phyloP scores from a whole-genome alignment of 305 asterid genomes.

The Ajuga reptans region DNA sequence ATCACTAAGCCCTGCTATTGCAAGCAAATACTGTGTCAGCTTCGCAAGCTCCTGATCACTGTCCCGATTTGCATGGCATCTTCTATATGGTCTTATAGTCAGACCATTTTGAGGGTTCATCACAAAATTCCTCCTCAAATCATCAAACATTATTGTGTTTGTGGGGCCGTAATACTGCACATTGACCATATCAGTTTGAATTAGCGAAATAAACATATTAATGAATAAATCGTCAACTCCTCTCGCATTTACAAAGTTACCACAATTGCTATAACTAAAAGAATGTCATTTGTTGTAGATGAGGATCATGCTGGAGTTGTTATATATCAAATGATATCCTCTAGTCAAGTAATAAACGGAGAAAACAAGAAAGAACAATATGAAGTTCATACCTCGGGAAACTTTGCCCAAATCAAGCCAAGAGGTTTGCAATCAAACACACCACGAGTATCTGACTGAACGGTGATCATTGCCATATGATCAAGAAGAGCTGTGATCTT shows the following conservation, averaged over 20 bases:
- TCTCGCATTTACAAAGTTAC: not conserved
- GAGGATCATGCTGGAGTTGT: no score
- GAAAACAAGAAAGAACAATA: not conserved
- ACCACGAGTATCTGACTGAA: slow-evolving; percentile 73
- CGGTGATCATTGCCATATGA: slow-evolving; percentile 85
- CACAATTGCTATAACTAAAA: not conserved
- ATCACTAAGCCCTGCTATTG: slow-evolving; percentile 77
- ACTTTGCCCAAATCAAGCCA: slow-evolving; percentile 86
- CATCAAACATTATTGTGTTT: slow-evolving; percentile 94
- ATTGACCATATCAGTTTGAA: slow-evolving; percentile 7
- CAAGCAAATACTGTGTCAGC: slow-evolving; percentile 80
- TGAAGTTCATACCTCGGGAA: slow-evolving; percentile 54
- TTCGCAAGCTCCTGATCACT: slow-evolving; percentile 77
- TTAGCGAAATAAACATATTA: not conserved
- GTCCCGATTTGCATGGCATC: slow-evolving; percentile 66
- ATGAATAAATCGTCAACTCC: not conserved
- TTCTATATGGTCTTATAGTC: slow-evolving; percentile 70
- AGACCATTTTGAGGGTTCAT: slow-evolving; percentile 94
- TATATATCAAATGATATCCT: no score
- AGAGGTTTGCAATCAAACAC: slow-evolving; percentile 91
- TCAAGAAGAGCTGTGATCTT: slow-evolving; percentile 89
- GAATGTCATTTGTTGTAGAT: not conserved
- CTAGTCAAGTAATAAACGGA: not conserved
- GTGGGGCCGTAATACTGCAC: slow-evolving; percentile 64
- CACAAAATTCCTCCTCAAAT: slow-evolving; percentile 77